Percentiles rank a stretch among this genome's conserved stretches.
Evolutionary conservation across 495 filamentous ascomycete genomes (phyloP).

Genomic region (Ramalina peruviana): DNA sequence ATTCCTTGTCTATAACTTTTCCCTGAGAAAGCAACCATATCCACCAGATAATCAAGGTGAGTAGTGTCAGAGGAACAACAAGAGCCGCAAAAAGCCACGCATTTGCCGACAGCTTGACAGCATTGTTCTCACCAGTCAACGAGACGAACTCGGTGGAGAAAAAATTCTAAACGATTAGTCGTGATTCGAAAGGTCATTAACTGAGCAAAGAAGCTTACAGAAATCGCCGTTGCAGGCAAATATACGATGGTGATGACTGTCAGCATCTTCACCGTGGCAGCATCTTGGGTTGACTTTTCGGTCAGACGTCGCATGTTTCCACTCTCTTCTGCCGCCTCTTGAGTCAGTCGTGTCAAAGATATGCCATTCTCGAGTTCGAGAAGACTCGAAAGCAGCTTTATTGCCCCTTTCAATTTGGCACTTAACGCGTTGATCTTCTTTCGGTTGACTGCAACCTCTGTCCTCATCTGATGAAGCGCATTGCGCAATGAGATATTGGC

Average conservation of each 20-base stretch:
- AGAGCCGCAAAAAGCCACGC: constrained; percentile 21
- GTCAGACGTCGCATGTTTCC: constrained; percentile 13
- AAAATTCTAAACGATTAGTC: constrained; percentile 20
- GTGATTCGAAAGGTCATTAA: background rate
- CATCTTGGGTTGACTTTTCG: constrained; percentile 22
- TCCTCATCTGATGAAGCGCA: constrained; percentile 7
- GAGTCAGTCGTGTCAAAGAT: constrained; percentile 8
- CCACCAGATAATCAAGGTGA: constrained; percentile 20
- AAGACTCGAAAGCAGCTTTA: constrained; percentile 14
- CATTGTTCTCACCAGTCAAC: constrained; percentile 2
- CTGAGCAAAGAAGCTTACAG: constrained; percentile 14
- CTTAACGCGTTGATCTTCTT: constrained; percentile 8
- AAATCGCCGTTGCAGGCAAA: constrained; percentile 23
- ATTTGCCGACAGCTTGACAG: background rate
- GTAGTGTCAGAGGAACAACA: constrained; percentile 20
- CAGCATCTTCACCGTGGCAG: constrained; percentile 24
- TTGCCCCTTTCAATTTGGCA: constrained; percentile 6
- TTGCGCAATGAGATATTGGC: background rate
- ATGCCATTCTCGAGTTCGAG: constrained; percentile 16
- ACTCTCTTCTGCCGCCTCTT: constrained; percentile 11
- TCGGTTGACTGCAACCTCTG: background rate
- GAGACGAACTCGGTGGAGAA: constrained; percentile 25
- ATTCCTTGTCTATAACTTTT: no score
- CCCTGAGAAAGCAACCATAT: constrained; percentile 9
- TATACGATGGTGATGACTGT: constrained; percentile 25